Evolutionary conservation across 2,329 filamentous ascomycete species (phyloP).

Genomic region (Xylariaceae sp.): DNA sequence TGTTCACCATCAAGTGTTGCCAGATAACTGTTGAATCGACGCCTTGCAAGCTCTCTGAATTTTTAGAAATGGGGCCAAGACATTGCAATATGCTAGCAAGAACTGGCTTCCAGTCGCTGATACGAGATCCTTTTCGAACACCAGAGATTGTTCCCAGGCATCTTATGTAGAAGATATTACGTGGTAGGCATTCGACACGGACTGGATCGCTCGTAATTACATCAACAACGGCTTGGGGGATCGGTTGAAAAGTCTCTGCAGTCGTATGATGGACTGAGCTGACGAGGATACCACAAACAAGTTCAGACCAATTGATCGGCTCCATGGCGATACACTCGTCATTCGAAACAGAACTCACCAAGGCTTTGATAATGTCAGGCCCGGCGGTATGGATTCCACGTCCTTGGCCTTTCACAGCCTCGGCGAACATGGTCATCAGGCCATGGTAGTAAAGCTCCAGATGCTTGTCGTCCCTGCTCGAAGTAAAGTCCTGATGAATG

Average conservation of each 20-base stretch:
- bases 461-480: conserved; percentile 51
- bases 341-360: conserved; percentile 51
- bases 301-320: conserved; percentile 55
- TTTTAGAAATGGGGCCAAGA: conserved; percentile 47
- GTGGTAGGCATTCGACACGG: conserved; percentile 35
- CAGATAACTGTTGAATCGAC: conserved; percentile 44
- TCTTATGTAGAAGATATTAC: conserved; percentile 48
- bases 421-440: conserved; percentile 87
- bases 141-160: conserved; percentile 70
- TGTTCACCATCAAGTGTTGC: conserved; percentile 55
- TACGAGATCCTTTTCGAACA: conserved; percentile 76
- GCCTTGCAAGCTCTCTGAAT: conserved; percentile 35
- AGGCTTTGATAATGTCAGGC: conserved; percentile 48
- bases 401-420: conserved; percentile 68
- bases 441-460: conserved; percentile 77
- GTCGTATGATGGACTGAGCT: conserved; percentile 82
- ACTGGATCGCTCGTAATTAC: conserved; percentile 41
- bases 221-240: conserved; percentile 62
- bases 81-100: conserved; percentile 55
- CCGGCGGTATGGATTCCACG: conserved; percentile 59
- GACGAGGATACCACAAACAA: conserved; percentile 73
- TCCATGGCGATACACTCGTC: conserved; percentile 49
- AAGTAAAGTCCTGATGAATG: conserved; percentile 65
- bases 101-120: conserved; percentile 68
- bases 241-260: conserved; percentile 66